These are phyloP conservation scores for Trichoderma virens DNA, from an alignment of 495 filamentous ascomycete species.

Conservation along the genomic window DNA sequence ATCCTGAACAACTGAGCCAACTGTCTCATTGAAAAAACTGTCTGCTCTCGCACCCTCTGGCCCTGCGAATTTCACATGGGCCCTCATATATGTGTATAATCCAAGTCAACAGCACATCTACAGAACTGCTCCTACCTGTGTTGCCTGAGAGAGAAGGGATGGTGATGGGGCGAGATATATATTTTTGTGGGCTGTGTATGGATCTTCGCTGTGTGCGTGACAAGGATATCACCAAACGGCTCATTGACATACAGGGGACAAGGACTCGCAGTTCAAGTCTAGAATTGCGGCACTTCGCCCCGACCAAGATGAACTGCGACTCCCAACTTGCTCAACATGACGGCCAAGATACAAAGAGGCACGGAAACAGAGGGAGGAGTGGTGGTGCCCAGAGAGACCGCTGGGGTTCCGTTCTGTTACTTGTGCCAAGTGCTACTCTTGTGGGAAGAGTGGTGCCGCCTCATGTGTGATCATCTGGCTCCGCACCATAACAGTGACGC, in stretches of 20 bases:
- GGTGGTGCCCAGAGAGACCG: neutral
- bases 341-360: neutral
- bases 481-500: neutral
- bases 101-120: too few species aligned
- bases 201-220: neutral
- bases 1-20: too few species aligned
- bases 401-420: neutral
- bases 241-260: neutral
- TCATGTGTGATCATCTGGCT: neutral
- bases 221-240: neutral
- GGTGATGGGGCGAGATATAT: constrained; percentile 1
- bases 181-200: neutral
- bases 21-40: too few species aligned
- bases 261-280: neutral
- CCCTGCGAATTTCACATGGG: too few species aligned
- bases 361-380: neutral
- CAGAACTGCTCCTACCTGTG: too few species aligned
- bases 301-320: neutral
- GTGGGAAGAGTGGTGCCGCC: neutral
- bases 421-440: too few species aligned
- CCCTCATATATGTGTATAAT: too few species aligned
- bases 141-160: too few species aligned
- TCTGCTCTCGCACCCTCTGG: too few species aligned
- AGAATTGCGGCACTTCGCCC: neutral
- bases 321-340: neutral